Evolutionary conservation across 768 basidiomycete species (phyloP).

Genomic region (Calocybe gangraenosa): DNA sequence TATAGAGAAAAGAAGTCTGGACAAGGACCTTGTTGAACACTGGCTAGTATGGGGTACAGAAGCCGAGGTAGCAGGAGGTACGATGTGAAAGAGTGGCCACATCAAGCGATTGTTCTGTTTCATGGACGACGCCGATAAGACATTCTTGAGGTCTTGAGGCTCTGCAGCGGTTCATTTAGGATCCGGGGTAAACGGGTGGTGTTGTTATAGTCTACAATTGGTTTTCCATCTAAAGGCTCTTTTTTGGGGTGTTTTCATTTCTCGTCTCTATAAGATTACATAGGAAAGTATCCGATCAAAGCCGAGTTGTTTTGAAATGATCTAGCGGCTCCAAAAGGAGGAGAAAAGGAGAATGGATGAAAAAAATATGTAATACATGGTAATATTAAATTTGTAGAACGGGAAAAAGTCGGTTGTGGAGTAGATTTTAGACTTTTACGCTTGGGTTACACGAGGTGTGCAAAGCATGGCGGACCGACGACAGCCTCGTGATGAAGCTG

Average conservation of each 20-base stretch:
- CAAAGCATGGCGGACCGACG: slow-evolving; percentile 2
- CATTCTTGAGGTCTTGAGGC: too few species aligned
- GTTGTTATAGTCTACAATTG: neutral
- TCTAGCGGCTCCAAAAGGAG: too few species aligned
- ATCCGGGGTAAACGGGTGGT: slow-evolving; percentile 4
- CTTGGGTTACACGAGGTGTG: neutral
- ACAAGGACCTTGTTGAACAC: too few species aligned
- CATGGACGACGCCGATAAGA: neutral
- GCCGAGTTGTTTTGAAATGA: too few species aligned
- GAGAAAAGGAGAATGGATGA: too few species aligned
- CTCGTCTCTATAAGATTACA: too few species aligned
- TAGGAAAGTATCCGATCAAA: too few species aligned
- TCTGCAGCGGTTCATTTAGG: neutral
- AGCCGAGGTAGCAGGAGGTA: slow-evolving; percentile 1
- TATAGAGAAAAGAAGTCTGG: too few species aligned
- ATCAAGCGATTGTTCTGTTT: slow-evolving; percentile 2
- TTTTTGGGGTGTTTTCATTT: too few species aligned
- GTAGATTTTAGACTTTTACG: slow-evolving; percentile 7
- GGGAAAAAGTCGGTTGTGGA: slow-evolving; percentile 7
- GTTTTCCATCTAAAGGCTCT: too few species aligned
- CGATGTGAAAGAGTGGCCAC: slow-evolving; percentile 8
- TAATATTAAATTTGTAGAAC: neutral
- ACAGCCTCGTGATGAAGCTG: slow-evolving; percentile 15
- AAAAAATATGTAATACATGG: neutral
- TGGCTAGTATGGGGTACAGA: neutral